Evolutionary conservation across 441 rosid species (phyloP).

Genomic region (Jatropha podagrica): DNA sequence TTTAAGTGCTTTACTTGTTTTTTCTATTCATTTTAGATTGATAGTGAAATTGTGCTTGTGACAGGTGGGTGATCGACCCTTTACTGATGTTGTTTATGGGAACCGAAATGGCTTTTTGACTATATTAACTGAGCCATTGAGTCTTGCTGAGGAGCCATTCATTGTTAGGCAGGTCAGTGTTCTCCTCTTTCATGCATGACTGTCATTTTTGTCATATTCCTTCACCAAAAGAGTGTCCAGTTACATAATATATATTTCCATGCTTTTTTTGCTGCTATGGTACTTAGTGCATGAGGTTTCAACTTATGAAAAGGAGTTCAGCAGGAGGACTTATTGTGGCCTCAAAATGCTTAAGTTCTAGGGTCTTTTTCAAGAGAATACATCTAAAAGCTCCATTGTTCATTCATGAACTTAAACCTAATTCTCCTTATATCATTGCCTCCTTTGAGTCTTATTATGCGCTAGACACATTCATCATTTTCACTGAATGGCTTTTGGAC

Average conservation of each 20-base stretch:
- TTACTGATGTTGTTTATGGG: constrained; percentile 88
- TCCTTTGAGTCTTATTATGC: not conserved
- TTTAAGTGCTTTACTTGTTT: constrained; percentile 13
- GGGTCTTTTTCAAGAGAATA: not conserved
- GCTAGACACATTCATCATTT: constrained; percentile 1
- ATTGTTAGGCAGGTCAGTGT: constrained; percentile 88
- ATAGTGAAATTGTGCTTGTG: constrained; percentile 23
- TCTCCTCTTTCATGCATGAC: constrained; percentile 8
- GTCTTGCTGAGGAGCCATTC: constrained; percentile 81
- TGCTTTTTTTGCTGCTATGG: not conserved
- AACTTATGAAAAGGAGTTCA: not conserved
- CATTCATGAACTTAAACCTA: not conserved
- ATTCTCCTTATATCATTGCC: not conserved
- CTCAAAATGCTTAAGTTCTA: not conserved
- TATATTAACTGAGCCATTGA: constrained; percentile 71
- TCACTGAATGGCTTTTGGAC: not conserved
- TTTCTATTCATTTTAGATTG: constrained; percentile 12
- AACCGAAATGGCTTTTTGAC: constrained; percentile 88
- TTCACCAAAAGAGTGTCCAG: not conserved
- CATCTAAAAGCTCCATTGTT: not conserved
- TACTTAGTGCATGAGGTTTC: not conserved
- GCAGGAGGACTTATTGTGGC: not conserved
- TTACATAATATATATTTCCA: not conserved
- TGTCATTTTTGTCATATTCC: not conserved
- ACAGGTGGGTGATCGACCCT: constrained; percentile 98